A percentile compares a stretch with the other conserved stretches of the same genome.
Conservation (phyloP, 2,329 filamentous ascomycete species). For the Phyllosticta citribraziliensis region DNA sequence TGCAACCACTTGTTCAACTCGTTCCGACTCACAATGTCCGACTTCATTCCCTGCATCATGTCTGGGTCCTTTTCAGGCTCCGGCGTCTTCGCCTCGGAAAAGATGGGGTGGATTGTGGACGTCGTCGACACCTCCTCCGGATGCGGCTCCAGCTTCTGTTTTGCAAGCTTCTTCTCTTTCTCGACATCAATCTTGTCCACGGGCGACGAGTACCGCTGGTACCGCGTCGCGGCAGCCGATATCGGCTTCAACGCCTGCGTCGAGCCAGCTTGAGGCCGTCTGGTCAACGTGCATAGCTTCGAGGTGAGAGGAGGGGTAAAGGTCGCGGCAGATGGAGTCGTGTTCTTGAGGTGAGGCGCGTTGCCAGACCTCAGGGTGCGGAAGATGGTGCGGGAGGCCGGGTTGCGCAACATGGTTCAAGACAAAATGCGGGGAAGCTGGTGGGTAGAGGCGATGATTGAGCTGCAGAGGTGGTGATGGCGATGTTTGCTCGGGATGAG, state of each 20-base stretch:
- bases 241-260: constrained; percentile 17
- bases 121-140: constrained; percentile 52
- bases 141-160: constrained; percentile 48
- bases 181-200: constrained; percentile 45
- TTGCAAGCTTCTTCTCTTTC: constrained; percentile 44
- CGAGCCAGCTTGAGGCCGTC: constrained; percentile 17
- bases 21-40: constrained; percentile 22
- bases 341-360: constrained; percentile 9
- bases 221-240: constrained; percentile 40
- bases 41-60: constrained; percentile 37
- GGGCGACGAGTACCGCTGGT: constrained; percentile 47
- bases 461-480: background rate
- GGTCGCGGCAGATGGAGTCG: constrained; percentile 3
- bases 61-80: constrained; percentile 28
- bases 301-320: constrained; percentile 20
- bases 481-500: background rate
- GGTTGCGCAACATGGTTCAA: constrained; percentile 26
- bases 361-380: constrained; percentile 19
- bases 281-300: constrained; percentile 23
- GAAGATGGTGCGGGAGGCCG: constrained; percentile 24
- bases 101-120: constrained; percentile 40
- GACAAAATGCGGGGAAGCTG: constrained; percentile 5
- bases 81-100: constrained; percentile 27
- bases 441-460: constrained; percentile 14
- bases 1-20: background rate